Evolutionary conservation across 2,329 filamentous ascomycete species (phyloP), one percentile per base, ranked within the genome.

Genomic region (Aureobasidium lini): DNA sequence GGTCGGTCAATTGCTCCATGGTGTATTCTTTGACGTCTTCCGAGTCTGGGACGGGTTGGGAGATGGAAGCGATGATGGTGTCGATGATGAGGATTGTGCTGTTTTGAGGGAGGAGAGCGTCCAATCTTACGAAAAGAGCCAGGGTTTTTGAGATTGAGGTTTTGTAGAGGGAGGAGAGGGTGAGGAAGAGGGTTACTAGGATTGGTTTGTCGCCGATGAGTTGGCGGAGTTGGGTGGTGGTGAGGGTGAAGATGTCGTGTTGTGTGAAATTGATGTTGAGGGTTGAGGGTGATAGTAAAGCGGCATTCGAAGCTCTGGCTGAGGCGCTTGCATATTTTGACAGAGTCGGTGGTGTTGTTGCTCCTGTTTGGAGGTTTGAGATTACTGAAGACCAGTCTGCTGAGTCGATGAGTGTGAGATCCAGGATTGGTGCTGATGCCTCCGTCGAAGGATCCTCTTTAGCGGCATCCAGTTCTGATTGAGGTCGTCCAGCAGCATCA

Each of bases 251-350:
- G 5, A 59, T 44, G 39, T 59, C 32, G 16, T n/a, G n/a, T 11
- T 46, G 28, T 18, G 13, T 1, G 16, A 59, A 53, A 13, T 10
- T 37, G 11, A 44, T 2, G 18, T 37, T 16, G 1, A 53, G 15
- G n/a, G 15, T n/a, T 3, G 15, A 3, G 3, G 57, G 39, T 2
- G 31, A 23, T 16, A 59, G 39, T 2, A 52, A 32, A 29, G 57
- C 28, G 5, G 31, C 10, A 23, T 59, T 59, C 7, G 47, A 23
- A 11, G 57, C 57, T 16, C 57, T 15, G 23, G 57, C 57, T 1
- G 39, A 42, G 11, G 48, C 46, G 18, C 37, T 46, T 5, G 57
- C 57, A 39, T 59, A 59, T 46, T 53, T 59, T 7, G 57, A 59
- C 1, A 59, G 15, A 3, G 48, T 28, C 6, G 57, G 57, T 44